Evolutionary conservation across 352 stramenopile species (phyloP).

Genomic region (Aphanomyces stellatus): DNA sequence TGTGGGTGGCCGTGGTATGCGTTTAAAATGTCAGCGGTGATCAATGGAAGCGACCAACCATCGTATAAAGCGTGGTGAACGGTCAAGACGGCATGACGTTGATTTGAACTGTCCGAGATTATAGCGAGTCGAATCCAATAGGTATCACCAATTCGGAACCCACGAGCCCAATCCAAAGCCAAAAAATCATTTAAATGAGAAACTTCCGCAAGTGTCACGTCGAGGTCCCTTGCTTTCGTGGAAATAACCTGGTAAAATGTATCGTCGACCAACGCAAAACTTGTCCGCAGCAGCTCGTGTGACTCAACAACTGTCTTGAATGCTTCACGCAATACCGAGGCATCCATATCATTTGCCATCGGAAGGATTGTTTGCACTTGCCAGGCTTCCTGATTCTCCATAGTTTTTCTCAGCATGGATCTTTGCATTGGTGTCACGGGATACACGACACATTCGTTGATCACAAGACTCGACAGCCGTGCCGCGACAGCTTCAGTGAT

Average conservation of each 20-base stretch:
- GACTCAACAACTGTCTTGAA: background rate
- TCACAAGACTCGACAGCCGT: background rate
- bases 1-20: background rate
- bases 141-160: background rate
- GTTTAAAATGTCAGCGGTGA: background rate
- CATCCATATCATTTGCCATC: background rate
- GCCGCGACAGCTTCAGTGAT: background rate
- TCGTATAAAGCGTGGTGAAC: background rate
- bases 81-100: background rate
- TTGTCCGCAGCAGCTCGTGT: background rate
- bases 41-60: background rate
- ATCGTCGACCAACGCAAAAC: background rate
- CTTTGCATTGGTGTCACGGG: background rate
- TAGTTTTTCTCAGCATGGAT: background rate
- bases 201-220: background rate
- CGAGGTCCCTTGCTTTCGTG: background rate
- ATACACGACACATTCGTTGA: background rate
- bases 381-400: background rate
- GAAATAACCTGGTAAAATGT: background rate
- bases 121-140: background rate
- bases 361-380: background rate
- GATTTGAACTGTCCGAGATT: background rate
- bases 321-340: background rate
- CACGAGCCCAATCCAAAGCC: background rate
- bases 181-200: background rate